Evolutionary conservation across 805 yeast species (phyloP).

Genomic region (Saturnispora ahearnii): DNA sequence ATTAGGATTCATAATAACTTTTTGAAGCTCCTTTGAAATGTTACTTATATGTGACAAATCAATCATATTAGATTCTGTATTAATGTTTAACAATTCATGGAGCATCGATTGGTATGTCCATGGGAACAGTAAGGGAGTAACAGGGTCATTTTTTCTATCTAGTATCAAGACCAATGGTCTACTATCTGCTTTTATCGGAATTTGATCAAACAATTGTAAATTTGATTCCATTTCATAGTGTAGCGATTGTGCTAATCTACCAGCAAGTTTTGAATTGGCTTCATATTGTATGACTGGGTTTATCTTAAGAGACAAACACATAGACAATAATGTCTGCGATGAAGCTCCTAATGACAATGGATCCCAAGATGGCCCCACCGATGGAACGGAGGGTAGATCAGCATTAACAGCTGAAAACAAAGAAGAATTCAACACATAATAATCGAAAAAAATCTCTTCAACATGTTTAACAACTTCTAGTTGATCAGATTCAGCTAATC

Average conservation of each 20-base stretch:
- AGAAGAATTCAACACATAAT: constrained; percentile 61
- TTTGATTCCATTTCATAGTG: constrained; percentile 47
- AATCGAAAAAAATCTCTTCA: constrained; percentile 81
- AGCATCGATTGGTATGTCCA: constrained; percentile 99
- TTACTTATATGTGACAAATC: constrained; percentile 50
- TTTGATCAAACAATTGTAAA: constrained; percentile 57
- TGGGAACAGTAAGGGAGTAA: constrained; percentile 85
- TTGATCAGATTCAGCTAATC: constrained; percentile 85
- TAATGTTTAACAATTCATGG: constrained; percentile 80
- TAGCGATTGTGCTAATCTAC: constrained; percentile 62
- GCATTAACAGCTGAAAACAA: constrained; percentile 35
- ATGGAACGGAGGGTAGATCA: constrained; percentile 14
- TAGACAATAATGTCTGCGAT: constrained; percentile 38
- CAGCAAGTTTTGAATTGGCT: constrained; percentile 52
- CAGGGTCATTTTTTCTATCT: constrained; percentile 84
- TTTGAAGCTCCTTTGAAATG: constrained; percentile 47
- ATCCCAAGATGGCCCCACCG: constrained; percentile 34
- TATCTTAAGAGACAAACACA: constrained; percentile 61
- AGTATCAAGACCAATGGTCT: constrained; percentile 68
- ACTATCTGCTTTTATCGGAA: constrained; percentile 43
- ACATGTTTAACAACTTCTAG: constrained; percentile 69
- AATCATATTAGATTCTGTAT: constrained; percentile 57
- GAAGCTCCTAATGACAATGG: constrained; percentile 34
- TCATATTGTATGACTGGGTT: constrained; percentile 80
- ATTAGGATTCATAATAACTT: constrained; percentile 56